Evolutionary conservation across 257 asterid genomes (phyloP).

Genomic region (Plantago major): DNA sequence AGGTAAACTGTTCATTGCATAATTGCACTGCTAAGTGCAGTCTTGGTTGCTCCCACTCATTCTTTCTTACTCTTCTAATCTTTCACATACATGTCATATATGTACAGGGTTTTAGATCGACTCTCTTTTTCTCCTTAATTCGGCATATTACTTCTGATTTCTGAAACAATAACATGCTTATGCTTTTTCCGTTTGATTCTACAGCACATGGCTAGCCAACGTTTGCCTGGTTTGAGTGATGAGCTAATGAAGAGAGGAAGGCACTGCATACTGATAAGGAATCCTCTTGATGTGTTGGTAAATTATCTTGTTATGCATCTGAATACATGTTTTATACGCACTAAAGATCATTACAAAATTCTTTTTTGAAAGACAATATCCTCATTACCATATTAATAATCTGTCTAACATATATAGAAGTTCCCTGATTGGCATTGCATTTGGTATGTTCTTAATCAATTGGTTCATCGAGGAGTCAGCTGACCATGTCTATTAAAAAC

Average conservation of each 20-base stretch:
- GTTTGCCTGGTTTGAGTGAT: slow-evolving; percentile 51
- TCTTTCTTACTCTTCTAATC: background rate
- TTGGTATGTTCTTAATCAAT: slow-evolving; percentile 1
- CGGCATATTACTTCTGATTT: background rate
- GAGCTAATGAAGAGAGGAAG: slow-evolving; percentile 77
- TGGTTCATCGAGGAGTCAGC: background rate
- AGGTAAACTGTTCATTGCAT: slow-evolving; percentile 39
- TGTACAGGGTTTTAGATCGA: too few species aligned
- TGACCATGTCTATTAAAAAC: slow-evolving; percentile 2
- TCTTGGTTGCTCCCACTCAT: too few species aligned
- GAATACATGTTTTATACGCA: background rate
- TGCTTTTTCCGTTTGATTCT: slow-evolving; percentile 19
- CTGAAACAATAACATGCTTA: slow-evolving; percentile 8
- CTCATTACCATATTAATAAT: too few species aligned
- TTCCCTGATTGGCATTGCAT: background rate
- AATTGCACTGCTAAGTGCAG: background rate
- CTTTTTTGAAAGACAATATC: too few species aligned
- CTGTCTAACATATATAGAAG: too few species aligned
- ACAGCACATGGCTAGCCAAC: slow-evolving; percentile 88
- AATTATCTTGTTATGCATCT: slow-evolving; percentile 20
- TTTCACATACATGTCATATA: too few species aligned
- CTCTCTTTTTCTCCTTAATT: too few species aligned
- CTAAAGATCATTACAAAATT: background rate
- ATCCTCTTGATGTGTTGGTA: slow-evolving; percentile 87
- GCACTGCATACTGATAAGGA: slow-evolving; percentile 74